Evolutionary conservation across 2,329 filamentous ascomycete species (phyloP).

Genomic region (Neospermospora avenae): DNA sequence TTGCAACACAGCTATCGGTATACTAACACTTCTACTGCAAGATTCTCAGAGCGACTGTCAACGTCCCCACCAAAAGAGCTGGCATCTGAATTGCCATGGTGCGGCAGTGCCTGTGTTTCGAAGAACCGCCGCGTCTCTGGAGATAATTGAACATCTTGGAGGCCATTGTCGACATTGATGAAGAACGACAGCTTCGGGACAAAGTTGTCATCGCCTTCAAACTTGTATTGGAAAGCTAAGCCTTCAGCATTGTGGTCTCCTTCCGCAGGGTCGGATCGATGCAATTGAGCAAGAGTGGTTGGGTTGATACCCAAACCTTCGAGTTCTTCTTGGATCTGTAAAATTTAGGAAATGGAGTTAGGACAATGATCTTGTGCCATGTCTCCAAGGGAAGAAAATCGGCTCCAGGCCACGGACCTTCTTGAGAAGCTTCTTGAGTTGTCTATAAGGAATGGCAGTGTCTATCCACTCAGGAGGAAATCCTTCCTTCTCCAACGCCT

Average conservation of each 20-base stretch:
- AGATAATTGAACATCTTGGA: constrained; percentile 64
- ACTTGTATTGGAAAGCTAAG: constrained; percentile 50
- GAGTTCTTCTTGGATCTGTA: constrained; percentile 55
- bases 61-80: constrained; percentile 13
- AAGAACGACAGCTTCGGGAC: constrained; percentile 68
- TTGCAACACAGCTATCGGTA: too few species aligned
- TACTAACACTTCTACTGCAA: neutral
- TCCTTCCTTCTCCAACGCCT: constrained; percentile 65
- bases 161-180: constrained; percentile 63
- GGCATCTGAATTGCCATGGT: constrained; percentile 5
- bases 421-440: constrained; percentile 87
- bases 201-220: constrained; percentile 52
- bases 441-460: constrained; percentile 76
- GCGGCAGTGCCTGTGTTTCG: constrained; percentile 46
- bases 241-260: constrained; percentile 12
- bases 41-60: constrained; percentile 4
- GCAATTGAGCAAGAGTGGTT: constrained; percentile 64
- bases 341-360: neutral
- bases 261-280: constrained; percentile 34
- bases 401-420: constrained; percentile 50
- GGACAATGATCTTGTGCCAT: neutral
- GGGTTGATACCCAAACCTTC: constrained; percentile 67
- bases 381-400: neutral
- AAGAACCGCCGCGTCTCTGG: constrained; percentile 57
- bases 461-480: constrained; percentile 72